Evolutionary conservation across 768 basidiomycete species (phyloP).

Genomic region (Pleurotus eryngii): DNA sequence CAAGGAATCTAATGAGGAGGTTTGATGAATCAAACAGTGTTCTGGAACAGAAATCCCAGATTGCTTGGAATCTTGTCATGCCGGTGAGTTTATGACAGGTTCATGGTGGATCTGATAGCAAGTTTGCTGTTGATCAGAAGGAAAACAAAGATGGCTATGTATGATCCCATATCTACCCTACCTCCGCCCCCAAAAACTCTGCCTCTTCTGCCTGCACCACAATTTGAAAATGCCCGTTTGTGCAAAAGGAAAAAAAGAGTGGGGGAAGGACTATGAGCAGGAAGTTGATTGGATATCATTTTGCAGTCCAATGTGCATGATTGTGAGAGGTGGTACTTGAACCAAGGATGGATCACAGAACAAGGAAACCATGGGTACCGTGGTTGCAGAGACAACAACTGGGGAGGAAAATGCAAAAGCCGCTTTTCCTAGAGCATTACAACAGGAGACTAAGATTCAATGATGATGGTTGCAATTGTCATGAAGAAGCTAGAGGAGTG

Average conservation of each 20-base stretch:
- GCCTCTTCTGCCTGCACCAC: background rate
- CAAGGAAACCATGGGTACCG: background rate
- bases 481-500: slow-evolving; percentile 26
- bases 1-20: background rate
- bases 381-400: background rate
- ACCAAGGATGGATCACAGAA: slow-evolving; percentile 14
- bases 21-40: background rate
- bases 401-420: slow-evolving; percentile 18
- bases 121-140: background rate
- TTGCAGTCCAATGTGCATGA: slow-evolving; percentile 25
- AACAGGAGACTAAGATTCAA: slow-evolving; percentile 16
- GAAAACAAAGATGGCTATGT: slow-evolving; percentile 10
- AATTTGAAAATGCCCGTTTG: slow-evolving; percentile 18
- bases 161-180: slow-evolving; percentile 21
- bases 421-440: slow-evolving; percentile 23
- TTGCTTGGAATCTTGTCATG: slow-evolving; percentile 28
- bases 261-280: slow-evolving; percentile 13
- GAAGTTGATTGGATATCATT: slow-evolving; percentile 27
- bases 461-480: slow-evolving; percentile 17
- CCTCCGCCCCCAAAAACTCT: slow-evolving; percentile 16
- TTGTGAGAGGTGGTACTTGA: slow-evolving; percentile 14
- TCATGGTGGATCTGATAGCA: slow-evolving; percentile 9
- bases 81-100: slow-evolving; percentile 27
- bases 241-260: background rate
- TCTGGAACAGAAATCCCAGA: slow-evolving; percentile 18